Evolutionary conservation across 2,329 filamentous ascomycete species (phyloP).

Genomic region (Colletotrichum viniferum): DNA sequence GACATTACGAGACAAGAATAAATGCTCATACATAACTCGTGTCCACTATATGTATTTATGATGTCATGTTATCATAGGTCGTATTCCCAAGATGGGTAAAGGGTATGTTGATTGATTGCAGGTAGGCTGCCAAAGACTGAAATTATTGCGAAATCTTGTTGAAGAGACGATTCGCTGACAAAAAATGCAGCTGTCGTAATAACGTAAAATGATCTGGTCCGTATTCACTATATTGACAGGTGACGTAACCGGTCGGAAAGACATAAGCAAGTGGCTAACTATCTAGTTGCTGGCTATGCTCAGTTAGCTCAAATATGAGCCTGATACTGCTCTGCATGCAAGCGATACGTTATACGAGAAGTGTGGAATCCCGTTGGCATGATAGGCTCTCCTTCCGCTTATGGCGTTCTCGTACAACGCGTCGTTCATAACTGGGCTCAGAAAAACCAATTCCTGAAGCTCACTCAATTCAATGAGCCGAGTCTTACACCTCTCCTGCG

Average conservation of each 20-base stretch:
- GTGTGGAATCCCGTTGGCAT: not conserved
- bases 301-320: not conserved
- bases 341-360: not conserved
- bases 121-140: not conserved
- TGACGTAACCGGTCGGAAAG: not conserved
- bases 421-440: not conserved
- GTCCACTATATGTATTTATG: no score
- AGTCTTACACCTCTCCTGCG: not conserved
- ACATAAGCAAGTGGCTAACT: not conserved
- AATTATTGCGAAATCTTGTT: not conserved
- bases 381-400: not conserved
- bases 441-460: not conserved
- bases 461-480: not conserved
- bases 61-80: not conserved
- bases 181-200: not conserved
- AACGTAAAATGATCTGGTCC: rapidly evolving
- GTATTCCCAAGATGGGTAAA: not conserved
- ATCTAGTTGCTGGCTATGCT: not conserved
- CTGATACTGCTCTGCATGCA: not conserved
- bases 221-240: not conserved
- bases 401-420: not conserved
- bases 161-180: not conserved
- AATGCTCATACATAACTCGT: not conserved
- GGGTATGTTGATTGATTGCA: not conserved
- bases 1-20: no score